Conservation (phyloP, 2,329 filamentous ascomycete species). For the Trichoderma semiorbis region DNA sequence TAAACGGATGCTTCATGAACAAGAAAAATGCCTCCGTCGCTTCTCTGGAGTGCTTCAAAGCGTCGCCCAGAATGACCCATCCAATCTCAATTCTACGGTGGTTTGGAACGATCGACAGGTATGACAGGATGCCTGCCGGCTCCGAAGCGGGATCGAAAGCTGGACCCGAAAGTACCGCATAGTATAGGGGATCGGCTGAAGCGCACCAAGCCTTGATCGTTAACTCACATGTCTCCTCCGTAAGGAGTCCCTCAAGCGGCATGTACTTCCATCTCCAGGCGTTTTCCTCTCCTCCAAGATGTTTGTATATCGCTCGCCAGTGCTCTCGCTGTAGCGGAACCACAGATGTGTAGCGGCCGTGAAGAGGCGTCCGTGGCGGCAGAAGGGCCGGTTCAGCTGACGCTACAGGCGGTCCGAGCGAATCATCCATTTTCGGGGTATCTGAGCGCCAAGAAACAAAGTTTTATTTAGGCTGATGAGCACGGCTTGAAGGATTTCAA, state of each 20-base stretch:
- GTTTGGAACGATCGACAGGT: conserved; percentile 45
- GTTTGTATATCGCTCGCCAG: conserved; percentile 28
- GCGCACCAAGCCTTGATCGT: conserved; percentile 24
- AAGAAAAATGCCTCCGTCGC: conserved; percentile 59
- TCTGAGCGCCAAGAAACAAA: not conserved
- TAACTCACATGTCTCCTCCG: conserved; percentile 22
- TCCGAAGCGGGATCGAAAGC: conserved; percentile 27
- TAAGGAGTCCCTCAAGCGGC: conserved; percentile 26
- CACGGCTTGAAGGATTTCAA: not conserved
- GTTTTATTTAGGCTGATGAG: not conserved
- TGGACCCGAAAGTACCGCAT: conserved; percentile 39
- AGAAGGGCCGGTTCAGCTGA: conserved; percentile 12
- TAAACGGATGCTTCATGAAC: conserved; percentile 50
- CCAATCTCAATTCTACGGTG: conserved; percentile 57
- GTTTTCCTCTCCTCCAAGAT: conserved; percentile 34
- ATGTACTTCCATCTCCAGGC: conserved; percentile 35
- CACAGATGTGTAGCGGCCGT: conserved; percentile 32
- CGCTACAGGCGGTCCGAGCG: conserved; percentile 10
- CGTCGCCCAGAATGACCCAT: conserved; percentile 47
- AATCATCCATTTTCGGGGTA: not conserved
- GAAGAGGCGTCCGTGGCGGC: conserved; percentile 23
- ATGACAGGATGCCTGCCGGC: conserved; percentile 40
- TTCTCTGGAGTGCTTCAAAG: conserved; percentile 50
- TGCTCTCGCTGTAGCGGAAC: conserved; percentile 29
- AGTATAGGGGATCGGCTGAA: conserved; percentile 40